Evolutionary conservation across 1,284 basidiomycete genomes (phyloP).

Genomic region (Sanguinoderma infundibulare): DNA sequence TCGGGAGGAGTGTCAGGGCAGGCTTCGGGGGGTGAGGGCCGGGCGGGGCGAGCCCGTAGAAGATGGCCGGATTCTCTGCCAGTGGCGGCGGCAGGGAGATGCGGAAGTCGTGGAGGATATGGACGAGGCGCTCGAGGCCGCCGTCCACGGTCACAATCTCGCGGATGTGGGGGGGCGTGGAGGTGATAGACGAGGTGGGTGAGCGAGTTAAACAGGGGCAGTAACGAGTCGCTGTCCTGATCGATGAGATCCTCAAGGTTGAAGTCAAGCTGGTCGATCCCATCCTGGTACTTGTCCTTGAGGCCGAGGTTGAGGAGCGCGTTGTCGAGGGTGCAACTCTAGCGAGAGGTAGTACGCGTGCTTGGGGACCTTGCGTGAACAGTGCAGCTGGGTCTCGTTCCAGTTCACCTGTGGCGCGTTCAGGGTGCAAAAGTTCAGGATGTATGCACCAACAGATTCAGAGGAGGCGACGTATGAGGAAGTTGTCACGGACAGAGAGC

Average conservation of each 20-base stretch:
- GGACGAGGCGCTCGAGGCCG: constrained; percentile 93
- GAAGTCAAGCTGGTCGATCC: constrained; percentile 81
- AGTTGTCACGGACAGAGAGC: constrained; percentile 82
- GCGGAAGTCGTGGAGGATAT: constrained; percentile 90
- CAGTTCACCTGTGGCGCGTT: constrained; percentile 62
- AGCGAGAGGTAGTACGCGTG: constrained; percentile 90
- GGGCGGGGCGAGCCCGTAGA: constrained; percentile 76
- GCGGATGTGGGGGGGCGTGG: constrained; percentile 95
- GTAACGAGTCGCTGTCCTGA: constrained; percentile 85
- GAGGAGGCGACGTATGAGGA: constrained; percentile 58
- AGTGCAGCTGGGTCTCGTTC: constrained; percentile 76
- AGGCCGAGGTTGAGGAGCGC: constrained; percentile 84
- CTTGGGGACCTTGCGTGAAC: constrained; percentile 75
- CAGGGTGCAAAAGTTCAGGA: background rate
- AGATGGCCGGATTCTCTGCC: constrained; percentile 71
- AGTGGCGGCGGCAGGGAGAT: constrained; percentile 75
- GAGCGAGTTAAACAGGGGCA: constrained; percentile 96
- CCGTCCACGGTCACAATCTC: constrained; percentile 99
- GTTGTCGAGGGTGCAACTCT: constrained; percentile 87
- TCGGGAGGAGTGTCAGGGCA: constrained; percentile 65
- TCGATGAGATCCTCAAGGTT: constrained; percentile 86
- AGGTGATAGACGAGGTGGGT: constrained; percentile 96
- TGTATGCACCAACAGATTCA: background rate
- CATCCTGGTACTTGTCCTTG: constrained; percentile 73
- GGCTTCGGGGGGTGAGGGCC: constrained; percentile 56